These are phyloP conservation scores for Begonia peltatifolia DNA, from an alignment of 306 rosid genomes.

Conservation along the genomic window DNA sequence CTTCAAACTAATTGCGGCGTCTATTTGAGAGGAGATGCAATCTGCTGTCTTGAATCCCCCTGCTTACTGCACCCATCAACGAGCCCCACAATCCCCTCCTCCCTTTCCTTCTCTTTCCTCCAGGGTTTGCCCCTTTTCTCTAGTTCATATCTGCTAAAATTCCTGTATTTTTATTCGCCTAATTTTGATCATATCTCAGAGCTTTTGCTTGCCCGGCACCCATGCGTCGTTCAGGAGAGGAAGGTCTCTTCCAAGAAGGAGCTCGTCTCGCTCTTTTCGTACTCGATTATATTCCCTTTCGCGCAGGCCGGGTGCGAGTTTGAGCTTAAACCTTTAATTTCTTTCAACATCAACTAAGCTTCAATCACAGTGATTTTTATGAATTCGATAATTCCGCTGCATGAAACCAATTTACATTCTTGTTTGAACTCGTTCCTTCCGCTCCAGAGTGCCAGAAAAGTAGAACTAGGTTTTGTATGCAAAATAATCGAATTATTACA, in stretches of 20 bases:
- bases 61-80: constrained; percentile 21
- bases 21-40: constrained; percentile 22
- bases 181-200: not conserved
- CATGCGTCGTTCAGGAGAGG: constrained; percentile 18
- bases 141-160: not conserved
- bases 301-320: constrained; percentile 22
- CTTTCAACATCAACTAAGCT: not conserved
- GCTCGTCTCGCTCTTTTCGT: constrained; percentile 16
- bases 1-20: too few species aligned
- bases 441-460: too few species aligned
- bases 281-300: constrained; percentile 21
- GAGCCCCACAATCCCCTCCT: constrained; percentile 12
- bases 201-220: constrained; percentile 9
- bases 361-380: too few species aligned
- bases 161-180: not conserved
- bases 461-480: too few species aligned
- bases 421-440: too few species aligned
- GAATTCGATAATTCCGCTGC: too few species aligned
- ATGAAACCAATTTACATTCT: too few species aligned
- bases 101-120: constrained; percentile 25
- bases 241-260: constrained; percentile 7
- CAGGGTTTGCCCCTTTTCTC: constrained; percentile 19
- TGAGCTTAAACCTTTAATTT: not conserved
- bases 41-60: constrained; percentile 40
- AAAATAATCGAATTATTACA: too few species aligned